These are phyloP conservation scores for Suhomyces maxii DNA, from an alignment of 1,139 yeast species.

Conservation along the genomic window DNA sequence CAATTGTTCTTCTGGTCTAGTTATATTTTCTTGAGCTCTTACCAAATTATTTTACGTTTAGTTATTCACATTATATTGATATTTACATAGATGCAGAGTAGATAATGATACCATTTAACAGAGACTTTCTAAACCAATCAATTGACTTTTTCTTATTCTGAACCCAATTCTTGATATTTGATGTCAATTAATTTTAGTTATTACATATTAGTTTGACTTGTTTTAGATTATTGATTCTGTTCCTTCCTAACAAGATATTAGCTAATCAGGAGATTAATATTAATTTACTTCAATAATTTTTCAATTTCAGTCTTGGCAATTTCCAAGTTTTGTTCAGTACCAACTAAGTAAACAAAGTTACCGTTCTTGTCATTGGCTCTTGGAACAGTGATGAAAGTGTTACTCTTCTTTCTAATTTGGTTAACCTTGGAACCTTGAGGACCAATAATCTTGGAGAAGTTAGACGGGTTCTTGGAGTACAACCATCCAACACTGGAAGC, in stretches of 20 bases:
- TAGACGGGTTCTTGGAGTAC: constrained; percentile 33
- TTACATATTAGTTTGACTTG: no score
- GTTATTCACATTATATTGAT: background rate
- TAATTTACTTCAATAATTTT: constrained; percentile 13
- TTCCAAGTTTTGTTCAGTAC: constrained; percentile 32
- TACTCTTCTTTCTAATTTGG: constrained; percentile 58
- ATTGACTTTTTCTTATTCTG: no score
- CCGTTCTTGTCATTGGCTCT: constrained; percentile 51
- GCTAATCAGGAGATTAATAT: background rate
- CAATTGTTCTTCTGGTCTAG: no score
- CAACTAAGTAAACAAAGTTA: constrained; percentile 39
- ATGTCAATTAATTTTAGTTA: no score
- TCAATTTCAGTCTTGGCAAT: constrained; percentile 30
- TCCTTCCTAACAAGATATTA: no score
- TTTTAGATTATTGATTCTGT: no score
- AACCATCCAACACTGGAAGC: constrained; percentile 41
- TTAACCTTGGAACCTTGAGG: constrained; percentile 72
- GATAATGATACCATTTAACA: background rate
- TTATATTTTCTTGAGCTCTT: no score
- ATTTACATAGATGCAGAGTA: background rate
- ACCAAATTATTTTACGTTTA: background rate
- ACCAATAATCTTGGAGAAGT: constrained; percentile 67
- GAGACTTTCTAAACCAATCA: no score
- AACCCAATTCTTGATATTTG: no score
- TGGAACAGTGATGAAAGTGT: constrained; percentile 65